These are phyloP conservation scores for Rosa multiflora DNA, from an alignment of 306 rosid species.

Conservation along the genomic window DNA sequence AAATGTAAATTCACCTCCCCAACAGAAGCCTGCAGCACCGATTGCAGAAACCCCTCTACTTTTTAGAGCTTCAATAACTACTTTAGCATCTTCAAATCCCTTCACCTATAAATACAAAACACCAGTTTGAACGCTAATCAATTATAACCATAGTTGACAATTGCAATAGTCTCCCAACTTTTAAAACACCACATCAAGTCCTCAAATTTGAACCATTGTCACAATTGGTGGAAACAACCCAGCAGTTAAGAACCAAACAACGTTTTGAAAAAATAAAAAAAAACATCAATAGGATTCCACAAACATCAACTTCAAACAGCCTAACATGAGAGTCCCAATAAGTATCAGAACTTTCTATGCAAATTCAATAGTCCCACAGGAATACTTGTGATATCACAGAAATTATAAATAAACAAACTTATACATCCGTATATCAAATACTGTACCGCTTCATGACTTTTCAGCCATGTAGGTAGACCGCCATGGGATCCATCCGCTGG, in stretches of 20 bases:
- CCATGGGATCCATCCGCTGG: slow-evolving; percentile 20
- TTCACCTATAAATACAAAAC: slow-evolving; percentile 37
- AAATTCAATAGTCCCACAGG: too few species aligned
- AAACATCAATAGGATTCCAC: too few species aligned
- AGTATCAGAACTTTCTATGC: not conserved
- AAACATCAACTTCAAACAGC: too few species aligned
- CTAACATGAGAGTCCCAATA: too few species aligned
- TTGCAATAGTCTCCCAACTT: not conserved
- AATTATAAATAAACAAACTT: too few species aligned
- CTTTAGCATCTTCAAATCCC: slow-evolving; percentile 47
- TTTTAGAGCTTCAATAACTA: slow-evolving; percentile 49
- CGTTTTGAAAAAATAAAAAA: not conserved
- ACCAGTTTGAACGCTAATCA: not conserved
- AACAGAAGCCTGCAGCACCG: slow-evolving; percentile 67
- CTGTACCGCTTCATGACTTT: slow-evolving; percentile 42
- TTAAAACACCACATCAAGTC: not conserved
- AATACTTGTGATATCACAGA: too few species aligned
- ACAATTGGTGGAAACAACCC: not conserved
- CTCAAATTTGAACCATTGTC: not conserved
- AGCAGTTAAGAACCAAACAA: not conserved
- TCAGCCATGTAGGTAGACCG: slow-evolving; percentile 31
- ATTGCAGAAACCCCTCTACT: slow-evolving; percentile 48
- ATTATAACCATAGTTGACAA: not conserved
- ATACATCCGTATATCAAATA: too few species aligned
- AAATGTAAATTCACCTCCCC: slow-evolving; percentile 53